These are phyloP conservation scores for Rubia yunnanensis DNA, from an alignment of 257 asterid species.

Conservation along the genomic window DNA sequence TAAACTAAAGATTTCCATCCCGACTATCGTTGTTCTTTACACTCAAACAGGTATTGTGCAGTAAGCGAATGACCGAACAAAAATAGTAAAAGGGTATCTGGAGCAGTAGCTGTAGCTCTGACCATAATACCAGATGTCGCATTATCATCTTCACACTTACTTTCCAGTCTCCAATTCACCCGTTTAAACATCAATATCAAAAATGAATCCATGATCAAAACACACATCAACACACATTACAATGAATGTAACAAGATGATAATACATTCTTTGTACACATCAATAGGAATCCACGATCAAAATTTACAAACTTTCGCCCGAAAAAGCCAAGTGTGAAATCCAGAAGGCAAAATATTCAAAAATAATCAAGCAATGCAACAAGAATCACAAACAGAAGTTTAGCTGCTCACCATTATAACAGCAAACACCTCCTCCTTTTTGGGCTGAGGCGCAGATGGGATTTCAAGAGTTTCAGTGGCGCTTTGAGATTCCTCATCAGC, in stretches of 20 bases:
- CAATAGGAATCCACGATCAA: not conserved
- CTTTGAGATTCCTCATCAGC: not conserved
- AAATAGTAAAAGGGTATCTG: not conserved
- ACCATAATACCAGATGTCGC: not conserved
- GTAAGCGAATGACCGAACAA: not conserved
- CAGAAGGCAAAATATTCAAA: too few species aligned
- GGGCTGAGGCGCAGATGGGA: not conserved
- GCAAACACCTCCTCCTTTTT: not conserved
- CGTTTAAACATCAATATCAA: not conserved
- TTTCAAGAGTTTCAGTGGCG: not conserved
- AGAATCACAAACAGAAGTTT: not conserved
- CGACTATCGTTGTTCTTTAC: not conserved
- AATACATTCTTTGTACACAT: not conserved
- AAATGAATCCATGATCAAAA: too few species aligned
- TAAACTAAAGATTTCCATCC: not conserved
- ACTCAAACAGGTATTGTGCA: not conserved
- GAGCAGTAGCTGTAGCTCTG: not conserved
- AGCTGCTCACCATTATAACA: not conserved
- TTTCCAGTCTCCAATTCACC: not conserved
- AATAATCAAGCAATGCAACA: not conserved
- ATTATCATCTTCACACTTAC: too few species aligned
- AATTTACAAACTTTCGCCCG: too few species aligned
- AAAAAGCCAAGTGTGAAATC: too few species aligned
- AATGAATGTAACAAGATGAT: not conserved
- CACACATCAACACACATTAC: not conserved